Evolutionary conservation across 129 eudicot species (phyloP), one percentile per base, ranked within the genome.

Genomic region (Pseudognaphalium luteoalbum): DNA sequence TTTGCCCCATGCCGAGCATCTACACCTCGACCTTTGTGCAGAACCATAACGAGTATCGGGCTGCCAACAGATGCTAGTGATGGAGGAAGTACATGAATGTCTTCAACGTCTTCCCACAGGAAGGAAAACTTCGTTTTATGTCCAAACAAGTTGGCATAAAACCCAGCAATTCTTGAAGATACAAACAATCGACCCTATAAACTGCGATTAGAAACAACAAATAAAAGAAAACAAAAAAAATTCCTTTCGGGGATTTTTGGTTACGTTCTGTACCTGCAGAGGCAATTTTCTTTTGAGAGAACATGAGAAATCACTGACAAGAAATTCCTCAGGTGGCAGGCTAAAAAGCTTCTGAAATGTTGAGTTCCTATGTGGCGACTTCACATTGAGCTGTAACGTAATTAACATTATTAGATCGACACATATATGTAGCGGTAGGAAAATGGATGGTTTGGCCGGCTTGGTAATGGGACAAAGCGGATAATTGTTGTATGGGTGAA

Each of bases 71-170:
- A 85, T 66, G 92, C 78, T 47, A 88, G 56, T 22, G 97, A 88
- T 3, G 98, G 97, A 25, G 96, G 89, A 70, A 78, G 93, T 72
- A 83, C 86, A 14, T 88, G 91, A 78, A 93, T 86, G 74, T 91
- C 97, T 77, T 93, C 93, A 10, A 93, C 86, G 73, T 93, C 98
- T 70, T 93, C 98, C 98, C 98, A 93, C 1, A 93, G 83, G 65
- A 91, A 91, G 74, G 86, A 93, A 70, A 93, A 84, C 62, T 70
- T 85, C 8, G 97, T 93, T 72, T 88, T 91, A 75, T 88, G 97
- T 28, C 98, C 97, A 78, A 93, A 93, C 63, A 93, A 73, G 75
- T 93, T 91, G 0, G 97, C 88, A 17, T 93, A 91, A 57, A 93
- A 93, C 69, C 98, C 98, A 9, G 88, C 86, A 62, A 93, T 87